A percentile compares a stretch with the other conserved stretches of the same genome.
Conservation (phyloP, 441 rosid species). For the Aleurites moluccanus region DNA sequence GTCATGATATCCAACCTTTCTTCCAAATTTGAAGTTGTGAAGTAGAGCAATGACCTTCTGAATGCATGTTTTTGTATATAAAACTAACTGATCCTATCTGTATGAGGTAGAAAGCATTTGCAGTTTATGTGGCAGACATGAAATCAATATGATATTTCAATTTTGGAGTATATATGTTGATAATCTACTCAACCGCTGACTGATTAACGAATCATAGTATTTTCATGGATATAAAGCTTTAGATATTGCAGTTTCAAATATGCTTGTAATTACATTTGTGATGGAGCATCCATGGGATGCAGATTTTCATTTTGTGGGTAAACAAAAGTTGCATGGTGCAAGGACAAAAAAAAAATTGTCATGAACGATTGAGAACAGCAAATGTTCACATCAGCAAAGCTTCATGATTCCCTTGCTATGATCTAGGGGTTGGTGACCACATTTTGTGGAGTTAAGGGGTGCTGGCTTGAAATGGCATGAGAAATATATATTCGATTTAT, state of each 20-base stretch:
- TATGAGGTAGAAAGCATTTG: slow-evolving; percentile 21
- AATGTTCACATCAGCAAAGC: too few species aligned
- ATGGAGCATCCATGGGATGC: not conserved
- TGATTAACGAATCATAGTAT: not conserved
- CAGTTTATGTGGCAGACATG: slow-evolving; percentile 5
- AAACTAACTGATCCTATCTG: slow-evolving; percentile 26
- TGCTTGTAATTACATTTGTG: not conserved
- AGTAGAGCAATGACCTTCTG: slow-evolving; percentile 31
- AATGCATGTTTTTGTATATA: slow-evolving; percentile 22
- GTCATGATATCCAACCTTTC: slow-evolving; percentile 88
- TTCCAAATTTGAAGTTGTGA: slow-evolving; percentile 63
- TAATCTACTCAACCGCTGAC: not conserved
- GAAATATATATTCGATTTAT: too few species aligned
- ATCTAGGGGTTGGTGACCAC: too few species aligned
- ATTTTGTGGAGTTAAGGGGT: too few species aligned
- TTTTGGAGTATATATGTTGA: slow-evolving; percentile 13
- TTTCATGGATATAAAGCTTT: not conserved
- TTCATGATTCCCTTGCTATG: too few species aligned
- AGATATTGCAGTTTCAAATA: not conserved
- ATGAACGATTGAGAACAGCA: too few species aligned
- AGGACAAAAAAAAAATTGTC: too few species aligned
- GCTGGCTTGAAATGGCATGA: too few species aligned
- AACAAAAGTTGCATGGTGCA: not conserved
- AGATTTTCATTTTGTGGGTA: not conserved
- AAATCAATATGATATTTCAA: slow-evolving; percentile 4